phyloP scores from a whole-genome alignment of 78 protist genomes.

The Polysphondylium violaceum region DNA sequence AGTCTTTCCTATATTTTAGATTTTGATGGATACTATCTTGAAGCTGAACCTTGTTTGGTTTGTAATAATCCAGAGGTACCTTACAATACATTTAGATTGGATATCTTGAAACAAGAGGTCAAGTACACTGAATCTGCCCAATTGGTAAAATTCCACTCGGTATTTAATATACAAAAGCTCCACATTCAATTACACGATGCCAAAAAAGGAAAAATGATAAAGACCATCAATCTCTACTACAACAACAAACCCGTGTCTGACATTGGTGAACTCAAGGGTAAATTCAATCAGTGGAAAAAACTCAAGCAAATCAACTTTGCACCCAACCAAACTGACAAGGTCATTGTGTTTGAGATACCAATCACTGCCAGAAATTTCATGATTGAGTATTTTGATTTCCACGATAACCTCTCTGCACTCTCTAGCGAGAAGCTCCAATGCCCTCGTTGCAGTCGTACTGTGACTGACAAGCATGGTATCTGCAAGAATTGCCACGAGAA shows the following conservation, averaged over 20 bases:
- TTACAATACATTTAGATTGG: slow-evolving; percentile 42
- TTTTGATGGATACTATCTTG: slow-evolving; percentile 88
- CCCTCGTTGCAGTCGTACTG: slow-evolving; percentile 89
- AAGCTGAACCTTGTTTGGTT: slow-evolving; percentile 83
- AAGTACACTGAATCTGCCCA: slow-evolving; percentile 83
- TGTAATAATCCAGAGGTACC: slow-evolving; percentile 84
- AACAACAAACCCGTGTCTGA: slow-evolving; percentile 77
- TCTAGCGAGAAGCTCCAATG: slow-evolving; percentile 83
- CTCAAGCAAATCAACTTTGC: slow-evolving; percentile 33
- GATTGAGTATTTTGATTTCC: slow-evolving; percentile 90
- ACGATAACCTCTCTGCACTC: slow-evolving; percentile 47
- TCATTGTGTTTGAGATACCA: slow-evolving; percentile 75
- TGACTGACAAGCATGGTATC: slow-evolving; percentile 90
- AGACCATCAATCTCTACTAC: slow-evolving; percentile 81
- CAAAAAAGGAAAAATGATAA: slow-evolving; percentile 72
- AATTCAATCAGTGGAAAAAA: slow-evolving; percentile 82
- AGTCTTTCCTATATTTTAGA: slow-evolving; percentile 61
- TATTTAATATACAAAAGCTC: slow-evolving; percentile 33
- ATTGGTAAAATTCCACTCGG: slow-evolving; percentile 52
- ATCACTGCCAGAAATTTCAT: slow-evolving; percentile 85
- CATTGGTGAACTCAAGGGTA: slow-evolving; percentile 80
- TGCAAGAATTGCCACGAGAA: slow-evolving; percentile 96
- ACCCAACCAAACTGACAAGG: slow-evolving; percentile 80
- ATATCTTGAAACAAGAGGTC: slow-evolving; percentile 74
- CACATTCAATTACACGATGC: slow-evolving; percentile 50